Evolutionary conservation across 257 asterid genomes (phyloP).

Genomic region (Eucommia ulmoides): DNA sequence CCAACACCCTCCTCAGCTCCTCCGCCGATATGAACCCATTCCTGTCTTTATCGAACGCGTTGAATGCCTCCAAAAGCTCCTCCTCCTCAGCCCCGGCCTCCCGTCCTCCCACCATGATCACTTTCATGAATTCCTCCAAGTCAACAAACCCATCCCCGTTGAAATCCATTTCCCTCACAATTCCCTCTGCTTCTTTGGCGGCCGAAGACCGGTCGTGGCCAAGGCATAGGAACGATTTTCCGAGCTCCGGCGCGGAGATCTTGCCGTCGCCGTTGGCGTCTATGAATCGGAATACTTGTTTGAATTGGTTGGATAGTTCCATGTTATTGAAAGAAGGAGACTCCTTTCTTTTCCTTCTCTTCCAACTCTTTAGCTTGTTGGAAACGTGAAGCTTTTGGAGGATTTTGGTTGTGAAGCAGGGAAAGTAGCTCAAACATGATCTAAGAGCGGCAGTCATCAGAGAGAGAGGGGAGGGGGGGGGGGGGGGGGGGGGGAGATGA

Average conservation of each 20-base stretch:
- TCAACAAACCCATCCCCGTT: slow-evolving; percentile 61
- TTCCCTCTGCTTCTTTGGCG: slow-evolving; percentile 35
- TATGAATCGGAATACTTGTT: slow-evolving; percentile 47
- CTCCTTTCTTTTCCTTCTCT: slow-evolving; percentile 11
- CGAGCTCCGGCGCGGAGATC: slow-evolving; percentile 38
- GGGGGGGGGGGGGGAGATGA: slow-evolving; percentile 6
- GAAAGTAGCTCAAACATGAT: slow-evolving; percentile 18
- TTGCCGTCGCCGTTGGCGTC: slow-evolving; percentile 65
- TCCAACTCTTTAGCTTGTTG: slow-evolving; percentile 12
- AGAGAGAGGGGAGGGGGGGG: neutral
- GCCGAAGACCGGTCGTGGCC: slow-evolving; percentile 32
- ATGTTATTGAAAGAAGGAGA: slow-evolving; percentile 29
- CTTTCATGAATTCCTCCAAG: slow-evolving; percentile 50
- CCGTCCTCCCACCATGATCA: slow-evolving; percentile 6
- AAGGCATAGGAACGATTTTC: slow-evolving; percentile 23
- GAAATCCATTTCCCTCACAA: slow-evolving; percentile 51
- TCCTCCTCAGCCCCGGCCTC: slow-evolving; percentile 17
- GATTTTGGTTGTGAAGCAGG: slow-evolving; percentile 13
- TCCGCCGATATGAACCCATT: slow-evolving; percentile 49
- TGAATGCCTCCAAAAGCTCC: slow-evolving; percentile 34
- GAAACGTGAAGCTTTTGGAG: slow-evolving; percentile 12
- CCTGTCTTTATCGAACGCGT: slow-evolving; percentile 44
- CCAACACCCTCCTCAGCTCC: slow-evolving; percentile 45
- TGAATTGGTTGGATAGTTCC: slow-evolving; percentile 34
- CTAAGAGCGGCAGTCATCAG: slow-evolving; percentile 23